A percentile compares a stretch with the other conserved stretches of the same genome.
These are phyloP conservation scores for Linum usitatissimum DNA, from an alignment of 345 rosid genomes.

Conservation along the genomic window DNA sequence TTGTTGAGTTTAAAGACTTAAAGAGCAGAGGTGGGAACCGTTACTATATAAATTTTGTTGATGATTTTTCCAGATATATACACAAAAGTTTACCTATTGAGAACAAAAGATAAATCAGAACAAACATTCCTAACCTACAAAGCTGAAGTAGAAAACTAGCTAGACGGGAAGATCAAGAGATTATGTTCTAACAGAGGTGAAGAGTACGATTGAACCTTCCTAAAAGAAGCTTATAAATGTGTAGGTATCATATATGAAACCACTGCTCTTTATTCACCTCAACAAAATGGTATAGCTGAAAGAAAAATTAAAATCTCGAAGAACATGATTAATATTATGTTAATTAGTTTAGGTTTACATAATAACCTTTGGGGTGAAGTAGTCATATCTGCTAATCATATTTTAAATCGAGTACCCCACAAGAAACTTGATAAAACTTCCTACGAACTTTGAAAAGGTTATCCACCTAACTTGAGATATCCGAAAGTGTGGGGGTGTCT, in stretches of 20 bases:
- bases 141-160: not conserved
- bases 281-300: too few species aligned
- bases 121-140: too few species aligned
- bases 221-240: not conserved
- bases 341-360: too few species aligned
- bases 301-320: too few species aligned
- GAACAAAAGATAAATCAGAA: not conserved
- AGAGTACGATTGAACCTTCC: not conserved
- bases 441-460: too few species aligned
- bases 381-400: too few species aligned
- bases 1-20: not conserved
- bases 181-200: too few species aligned
- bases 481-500: not conserved
- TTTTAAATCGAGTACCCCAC: too few species aligned
- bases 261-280: not conserved
- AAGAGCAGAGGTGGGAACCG: not conserved
- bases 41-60: not conserved
- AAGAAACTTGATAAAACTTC: too few species aligned
- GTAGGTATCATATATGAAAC: constrained; percentile 3
- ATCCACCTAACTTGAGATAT: too few species aligned
- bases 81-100: constrained; percentile 3
- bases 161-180: not conserved
- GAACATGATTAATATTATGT: too few species aligned
- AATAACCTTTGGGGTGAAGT: too few species aligned
- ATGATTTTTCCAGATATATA: constrained; percentile 7